Evolutionary conservation across 2,329 filamentous ascomycete genomes (phyloP), one percentile per base, ranked within the genome.

Genomic region (Colletotrichum sojae): DNA sequence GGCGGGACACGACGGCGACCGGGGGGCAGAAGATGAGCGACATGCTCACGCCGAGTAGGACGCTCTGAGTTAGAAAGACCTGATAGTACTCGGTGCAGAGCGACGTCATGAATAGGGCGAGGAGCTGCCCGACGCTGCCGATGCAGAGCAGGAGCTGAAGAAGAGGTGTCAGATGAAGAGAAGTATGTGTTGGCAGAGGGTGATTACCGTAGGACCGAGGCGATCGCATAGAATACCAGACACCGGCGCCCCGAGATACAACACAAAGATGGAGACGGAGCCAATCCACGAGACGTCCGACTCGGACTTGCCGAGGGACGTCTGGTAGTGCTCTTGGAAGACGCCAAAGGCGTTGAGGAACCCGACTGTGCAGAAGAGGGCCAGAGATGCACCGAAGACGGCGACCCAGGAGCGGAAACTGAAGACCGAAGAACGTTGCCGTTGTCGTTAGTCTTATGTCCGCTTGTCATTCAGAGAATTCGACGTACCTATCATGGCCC

Each of bases 261-360:
- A 76, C 2, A 88, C 73, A 48, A 82, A 84, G 0, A 78, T 77
- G 61, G 86, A 84, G 4, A 85, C 73, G 5, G 83, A 82, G 15
- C 84, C 85, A 16, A 87, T 83, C 79, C 77, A 84, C 6, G 83
- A 79, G 8, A 85, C 82, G 39, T 59, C 54, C 4, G 66, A 66
- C 22, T 59, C 48, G 40, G 66, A 56, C 18, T 54, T 60, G 1
- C 6, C n/a, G 20, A 73, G 69, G 0, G 78, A 78, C 43, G 75
- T 79, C 49, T 73, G 72, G 70, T 88, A 89, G 75, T 87, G 87
- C 6, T 83, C 82, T 69, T 88, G 85, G 69, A 87, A 89, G 2
- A 86, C 82, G 6, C 65, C 59, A 18, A 68, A 68, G 22, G 65
- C 65, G 36, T 68, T 68, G 5, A 68, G 46, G 43, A 83, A 83